These are phyloP conservation scores for Leptomonas seymouri DNA, from an alignment of 208 protist genomes.

Conservation along the genomic window DNA sequence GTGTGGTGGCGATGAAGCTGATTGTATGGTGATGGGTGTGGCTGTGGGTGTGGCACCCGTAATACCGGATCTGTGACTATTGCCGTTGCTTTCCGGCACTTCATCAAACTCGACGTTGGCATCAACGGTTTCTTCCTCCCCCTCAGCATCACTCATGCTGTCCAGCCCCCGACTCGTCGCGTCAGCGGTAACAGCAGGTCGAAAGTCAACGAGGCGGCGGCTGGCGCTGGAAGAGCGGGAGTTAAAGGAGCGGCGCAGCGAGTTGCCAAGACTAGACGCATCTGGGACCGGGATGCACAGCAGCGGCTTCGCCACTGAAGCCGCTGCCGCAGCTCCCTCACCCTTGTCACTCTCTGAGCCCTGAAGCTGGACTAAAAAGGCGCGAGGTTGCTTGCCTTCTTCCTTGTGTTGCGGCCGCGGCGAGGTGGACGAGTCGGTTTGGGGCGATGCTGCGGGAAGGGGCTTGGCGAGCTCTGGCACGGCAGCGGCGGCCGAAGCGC, in stretches of 20 bases:
- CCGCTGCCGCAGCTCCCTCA: not conserved
- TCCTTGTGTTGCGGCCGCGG: not conserved
- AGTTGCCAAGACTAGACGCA: slow-evolving; percentile 17
- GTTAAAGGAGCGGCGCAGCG: slow-evolving; percentile 21
- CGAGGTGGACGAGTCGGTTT: not conserved
- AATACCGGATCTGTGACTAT: not conserved
- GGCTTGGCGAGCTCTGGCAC: not conserved
- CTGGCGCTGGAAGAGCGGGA: slow-evolving; percentile 26
- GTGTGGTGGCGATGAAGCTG: slow-evolving; percentile 12
- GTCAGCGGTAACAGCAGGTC: slow-evolving; percentile 8
- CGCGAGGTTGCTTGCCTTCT: slow-evolving; percentile 7
- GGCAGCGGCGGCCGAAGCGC: not conserved
- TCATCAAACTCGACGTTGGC: not conserved
- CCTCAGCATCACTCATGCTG: slow-evolving; percentile 11
- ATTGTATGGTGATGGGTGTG: slow-evolving; percentile 12
- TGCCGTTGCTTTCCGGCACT: not conserved
- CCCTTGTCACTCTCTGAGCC: not conserved
- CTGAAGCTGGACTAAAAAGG: not conserved
- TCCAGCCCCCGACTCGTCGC: slow-evolving; percentile 6
- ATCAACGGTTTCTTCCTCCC: slow-evolving; percentile 1
- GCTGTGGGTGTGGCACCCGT: slow-evolving; percentile 3
- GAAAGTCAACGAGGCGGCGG: slow-evolving; percentile 29
- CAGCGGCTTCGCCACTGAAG: not conserved
- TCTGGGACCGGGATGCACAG: slow-evolving; percentile 25
- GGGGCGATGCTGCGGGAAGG: too few species aligned